These are phyloP conservation scores for Penicillium sp. DNA, from an alignment of 2,329 filamentous ascomycete genomes.

Conservation along the genomic window DNA sequence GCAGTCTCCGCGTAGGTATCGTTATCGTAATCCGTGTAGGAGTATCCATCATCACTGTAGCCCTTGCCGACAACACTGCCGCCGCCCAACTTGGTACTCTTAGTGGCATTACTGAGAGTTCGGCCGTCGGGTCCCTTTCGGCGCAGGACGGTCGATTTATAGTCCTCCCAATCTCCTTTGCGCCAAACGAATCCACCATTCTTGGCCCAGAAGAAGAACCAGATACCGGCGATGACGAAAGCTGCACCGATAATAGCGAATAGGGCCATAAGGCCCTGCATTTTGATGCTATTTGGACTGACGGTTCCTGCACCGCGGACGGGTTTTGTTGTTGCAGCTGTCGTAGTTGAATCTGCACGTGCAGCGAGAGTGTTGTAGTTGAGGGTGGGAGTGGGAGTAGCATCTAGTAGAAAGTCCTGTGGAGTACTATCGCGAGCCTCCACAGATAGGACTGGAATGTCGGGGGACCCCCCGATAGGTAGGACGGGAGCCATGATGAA, in stretches of 20 bases:
- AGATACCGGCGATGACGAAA: conserved; percentile 77
- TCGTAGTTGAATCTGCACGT: conserved; percentile 30
- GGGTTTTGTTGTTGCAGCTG: conserved; percentile 11
- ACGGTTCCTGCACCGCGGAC: conserved; percentile 44
- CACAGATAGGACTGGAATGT: conserved; percentile 25
- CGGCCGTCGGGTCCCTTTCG: conserved; percentile 89
- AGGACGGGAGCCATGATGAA: conserved; percentile 37
- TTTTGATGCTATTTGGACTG: conserved; percentile 49
- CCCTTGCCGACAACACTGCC: conserved; percentile 68
- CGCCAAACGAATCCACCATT: conserved; percentile 92
- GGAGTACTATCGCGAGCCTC: conserved; percentile 16
- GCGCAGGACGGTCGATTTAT: conserved; percentile 91
- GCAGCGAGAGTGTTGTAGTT: conserved; percentile 33
- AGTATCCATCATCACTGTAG: conserved; percentile 70
- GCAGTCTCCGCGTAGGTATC: conserved; percentile 45
- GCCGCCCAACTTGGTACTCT: conserved; percentile 81
- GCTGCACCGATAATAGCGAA: conserved; percentile 81
- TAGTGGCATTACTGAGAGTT: conserved; percentile 79
- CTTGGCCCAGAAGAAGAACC: conserved; percentile 99
- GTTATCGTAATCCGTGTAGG: conserved; percentile 42
- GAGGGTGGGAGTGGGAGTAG: conserved; percentile 28
- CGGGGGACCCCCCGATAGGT: conserved; percentile 26
- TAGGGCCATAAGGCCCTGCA: conserved; percentile 74
- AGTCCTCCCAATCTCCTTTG: conserved; percentile 93
- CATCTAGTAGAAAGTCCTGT: conserved; percentile 11